phyloP scores from a whole-genome alignment of 768 basidiomycete genomes.

The Candolleomyces eurysporus region DNA sequence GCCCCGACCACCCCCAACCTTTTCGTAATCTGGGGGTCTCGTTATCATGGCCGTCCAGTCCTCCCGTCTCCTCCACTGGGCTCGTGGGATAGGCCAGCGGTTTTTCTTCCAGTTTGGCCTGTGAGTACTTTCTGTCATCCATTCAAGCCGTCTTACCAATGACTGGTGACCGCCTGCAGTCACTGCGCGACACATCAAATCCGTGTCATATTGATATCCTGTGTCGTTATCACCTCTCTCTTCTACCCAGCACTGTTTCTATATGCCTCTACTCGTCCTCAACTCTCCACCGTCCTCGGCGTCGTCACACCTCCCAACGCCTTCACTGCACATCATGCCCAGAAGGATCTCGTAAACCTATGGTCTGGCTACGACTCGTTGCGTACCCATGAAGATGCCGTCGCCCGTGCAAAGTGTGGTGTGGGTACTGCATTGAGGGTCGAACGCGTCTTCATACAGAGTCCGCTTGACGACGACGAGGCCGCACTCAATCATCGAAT shows the following conservation, averaged over 20 bases:
- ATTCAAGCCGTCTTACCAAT: slow-evolving; percentile 1
- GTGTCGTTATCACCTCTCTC: slow-evolving; percentile 84
- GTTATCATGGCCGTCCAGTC: slow-evolving; percentile 17
- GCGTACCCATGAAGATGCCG: slow-evolving; percentile 65
- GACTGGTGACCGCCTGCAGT: slow-evolving; percentile 33
- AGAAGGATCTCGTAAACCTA: slow-evolving; percentile 65
- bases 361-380: slow-evolving; percentile 69
- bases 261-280: slow-evolving; percentile 72
- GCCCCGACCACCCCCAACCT: not conserved
- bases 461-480: slow-evolving; percentile 43
- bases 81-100: slow-evolving; percentile 40
- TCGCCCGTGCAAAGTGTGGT: slow-evolving; percentile 70
- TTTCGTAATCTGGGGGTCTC: not conserved
- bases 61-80: slow-evolving; percentile 32
- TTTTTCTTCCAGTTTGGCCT: slow-evolving; percentile 77
- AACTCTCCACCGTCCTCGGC: slow-evolving; percentile 64
- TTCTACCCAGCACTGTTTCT: slow-evolving; percentile 89
- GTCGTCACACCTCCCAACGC: slow-evolving; percentile 55
- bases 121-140: slow-evolving; percentile 43
- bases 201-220: slow-evolving; percentile 82
- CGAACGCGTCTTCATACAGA: slow-evolving; percentile 74
- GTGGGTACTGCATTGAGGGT: slow-evolving; percentile 68
- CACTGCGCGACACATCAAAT: slow-evolving; percentile 92
- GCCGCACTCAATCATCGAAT: slow-evolving; percentile 61
- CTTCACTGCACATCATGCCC: slow-evolving; percentile 50